These are phyloP conservation scores for Fraxinus pennsylvanica DNA, from an alignment of 257 asterid species.

Conservation along the genomic window DNA sequence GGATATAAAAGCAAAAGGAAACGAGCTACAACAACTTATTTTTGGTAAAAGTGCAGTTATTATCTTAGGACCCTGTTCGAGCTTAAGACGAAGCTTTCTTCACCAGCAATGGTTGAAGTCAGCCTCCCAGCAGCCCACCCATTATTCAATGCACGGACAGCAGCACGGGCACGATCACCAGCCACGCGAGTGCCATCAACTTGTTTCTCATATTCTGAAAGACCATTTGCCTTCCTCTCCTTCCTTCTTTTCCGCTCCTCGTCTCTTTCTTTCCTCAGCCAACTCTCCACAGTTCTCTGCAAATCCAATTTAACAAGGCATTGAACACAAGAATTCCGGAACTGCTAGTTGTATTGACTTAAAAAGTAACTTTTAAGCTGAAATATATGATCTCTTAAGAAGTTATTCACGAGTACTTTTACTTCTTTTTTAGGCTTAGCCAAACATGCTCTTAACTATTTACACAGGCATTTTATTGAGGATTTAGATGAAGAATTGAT, in stretches of 20 bases:
- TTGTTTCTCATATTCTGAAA: slow-evolving; percentile 49
- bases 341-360: not conserved
- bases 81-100: slow-evolving; percentile 75
- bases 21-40: not conserved
- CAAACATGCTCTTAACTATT: not conserved
- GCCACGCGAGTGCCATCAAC: slow-evolving; percentile 67
- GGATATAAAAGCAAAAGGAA: no score
- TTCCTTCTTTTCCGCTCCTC: slow-evolving; percentile 69
- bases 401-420: not conserved
- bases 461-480: not conserved
- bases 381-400: no score
- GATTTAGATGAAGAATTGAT: not conserved
- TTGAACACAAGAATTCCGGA: not conserved
- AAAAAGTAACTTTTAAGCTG: no score
- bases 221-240: slow-evolving; percentile 75
- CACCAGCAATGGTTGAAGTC: slow-evolving; percentile 88
- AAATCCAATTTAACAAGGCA: slow-evolving; percentile 10
- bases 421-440: not conserved
- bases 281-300: slow-evolving; percentile 87
- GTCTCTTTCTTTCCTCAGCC: slow-evolving; percentile 97
- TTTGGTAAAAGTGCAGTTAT: not conserved
- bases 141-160: slow-evolving; percentile 62
- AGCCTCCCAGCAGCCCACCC: slow-evolving; percentile 99
- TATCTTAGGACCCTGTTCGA: slow-evolving; percentile 86
- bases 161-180: slow-evolving; percentile 59